These are phyloP conservation scores for Mycena capillaripes DNA, from an alignment of 768 basidiomycete genomes.

Conservation along the genomic window DNA sequence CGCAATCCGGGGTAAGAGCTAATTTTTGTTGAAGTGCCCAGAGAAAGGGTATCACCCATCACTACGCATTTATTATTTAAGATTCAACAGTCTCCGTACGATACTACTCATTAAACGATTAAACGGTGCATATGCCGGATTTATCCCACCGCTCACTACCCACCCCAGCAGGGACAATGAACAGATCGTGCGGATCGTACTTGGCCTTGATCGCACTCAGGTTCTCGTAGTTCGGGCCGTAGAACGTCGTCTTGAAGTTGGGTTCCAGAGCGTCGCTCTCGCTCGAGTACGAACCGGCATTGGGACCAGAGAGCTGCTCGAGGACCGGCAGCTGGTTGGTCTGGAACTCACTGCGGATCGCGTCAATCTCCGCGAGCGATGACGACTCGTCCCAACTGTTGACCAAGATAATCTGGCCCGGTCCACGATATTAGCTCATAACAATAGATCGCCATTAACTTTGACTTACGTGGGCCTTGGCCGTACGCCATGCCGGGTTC, in stretches of 20 bases:
- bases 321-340: slow-evolving; percentile 43
- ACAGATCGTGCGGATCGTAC: slow-evolving; percentile 61
- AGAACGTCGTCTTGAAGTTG: slow-evolving; percentile 49
- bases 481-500: slow-evolving; percentile 50
- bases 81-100: no score
- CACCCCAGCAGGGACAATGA: slow-evolving; percentile 62
- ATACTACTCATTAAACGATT: no score
- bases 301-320: slow-evolving; percentile 42
- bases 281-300: slow-evolving; percentile 50
- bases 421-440: no score
- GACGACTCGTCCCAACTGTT: slow-evolving; percentile 36
- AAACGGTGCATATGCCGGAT: not conserved
- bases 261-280: slow-evolving; percentile 50
- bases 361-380: slow-evolving; percentile 30
- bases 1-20: no score
- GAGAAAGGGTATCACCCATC: no score
- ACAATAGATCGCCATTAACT: no score
- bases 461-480: slow-evolving; percentile 51
- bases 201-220: slow-evolving; percentile 49
- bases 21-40: no score
- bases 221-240: slow-evolving; percentile 48
- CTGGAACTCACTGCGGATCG: slow-evolving; percentile 38
- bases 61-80: no score
- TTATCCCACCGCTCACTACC: slow-evolving; percentile 65
- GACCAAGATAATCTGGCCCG: slow-evolving; percentile 37